Evolutionary conservation across 257 asterid species (phyloP).

Genomic region (Striga asiatica): DNA sequence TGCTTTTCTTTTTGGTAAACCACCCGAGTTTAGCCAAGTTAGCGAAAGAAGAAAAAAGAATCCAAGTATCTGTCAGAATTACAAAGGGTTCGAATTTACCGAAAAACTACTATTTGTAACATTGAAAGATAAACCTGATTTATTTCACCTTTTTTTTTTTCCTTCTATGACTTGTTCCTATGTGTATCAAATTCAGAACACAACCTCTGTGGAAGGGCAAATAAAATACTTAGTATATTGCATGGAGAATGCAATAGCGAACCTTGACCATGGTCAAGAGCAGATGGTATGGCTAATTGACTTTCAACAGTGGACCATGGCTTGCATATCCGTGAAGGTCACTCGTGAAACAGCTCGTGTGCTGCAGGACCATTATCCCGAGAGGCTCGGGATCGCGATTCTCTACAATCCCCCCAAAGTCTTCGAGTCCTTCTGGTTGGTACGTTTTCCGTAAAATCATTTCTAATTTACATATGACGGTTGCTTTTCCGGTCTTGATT

Average conservation of each 20-base stretch:
- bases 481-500: too few species aligned
- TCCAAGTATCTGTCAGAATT: too few species aligned
- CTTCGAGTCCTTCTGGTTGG: constrained; percentile 70
- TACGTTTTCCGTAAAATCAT: too few species aligned
- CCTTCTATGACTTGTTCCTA: not conserved
- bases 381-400: constrained; percentile 57
- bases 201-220: constrained; percentile 38
- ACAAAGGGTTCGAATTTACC: too few species aligned
- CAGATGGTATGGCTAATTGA: constrained; percentile 70
- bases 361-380: constrained; percentile 59
- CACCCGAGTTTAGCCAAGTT: too few species aligned
- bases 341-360: constrained; percentile 44
- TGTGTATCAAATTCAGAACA: constrained; percentile 22
- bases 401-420: constrained; percentile 60
- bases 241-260: constrained; percentile 51
- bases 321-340: constrained; percentile 40
- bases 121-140: too few species aligned
- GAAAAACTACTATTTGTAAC: not conserved
- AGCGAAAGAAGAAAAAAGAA: too few species aligned
- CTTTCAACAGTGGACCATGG: constrained; percentile 44
- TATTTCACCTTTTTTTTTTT: too few species aligned
- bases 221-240: constrained; percentile 48
- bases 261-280: constrained; percentile 35
- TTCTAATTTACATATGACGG: too few species aligned
- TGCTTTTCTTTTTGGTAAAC: too few species aligned